Conservation (phyloP, 1,284 basidiomycete species). For the Gymnopus androsaceus region DNA sequence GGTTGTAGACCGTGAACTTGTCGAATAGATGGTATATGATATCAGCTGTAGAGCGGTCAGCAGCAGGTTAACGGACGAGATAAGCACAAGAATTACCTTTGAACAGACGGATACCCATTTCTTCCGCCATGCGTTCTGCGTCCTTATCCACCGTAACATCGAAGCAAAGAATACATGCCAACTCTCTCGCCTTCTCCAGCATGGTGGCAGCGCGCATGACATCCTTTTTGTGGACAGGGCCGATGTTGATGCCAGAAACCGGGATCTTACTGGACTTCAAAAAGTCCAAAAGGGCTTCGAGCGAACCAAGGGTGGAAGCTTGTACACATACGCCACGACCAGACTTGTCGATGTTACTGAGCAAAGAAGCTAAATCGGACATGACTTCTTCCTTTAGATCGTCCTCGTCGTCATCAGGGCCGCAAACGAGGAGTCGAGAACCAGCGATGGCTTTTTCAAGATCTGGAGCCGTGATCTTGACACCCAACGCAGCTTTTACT, state of each 20-base stretch:
- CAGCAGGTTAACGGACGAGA: constrained; percentile 6
- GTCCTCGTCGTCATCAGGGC: constrained; percentile 96
- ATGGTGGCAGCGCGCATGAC: constrained; percentile 93
- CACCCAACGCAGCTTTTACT: constrained; percentile 96
- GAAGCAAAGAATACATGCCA: constrained; percentile 95
- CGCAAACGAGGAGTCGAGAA: constrained; percentile 88
- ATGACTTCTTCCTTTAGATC: constrained; percentile 94
- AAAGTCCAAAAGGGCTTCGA: constrained; percentile 97
- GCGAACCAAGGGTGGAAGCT: constrained; percentile 95
- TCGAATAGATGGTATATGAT: constrained; percentile 99
- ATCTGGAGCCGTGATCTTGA: constrained; percentile 95
- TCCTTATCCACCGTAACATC: constrained; percentile 95
- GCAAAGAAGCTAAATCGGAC: constrained; percentile 90
- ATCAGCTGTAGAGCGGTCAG: constrained; percentile 58
- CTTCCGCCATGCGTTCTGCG: constrained; percentile 88
- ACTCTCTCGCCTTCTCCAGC: constrained; percentile 95
- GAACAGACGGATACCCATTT: constrained; percentile 93
- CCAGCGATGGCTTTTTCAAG: constrained; percentile 99
- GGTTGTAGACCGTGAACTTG: constrained; percentile 95
- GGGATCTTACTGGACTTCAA: constrained; percentile 95
- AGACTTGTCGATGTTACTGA: constrained; percentile 92
- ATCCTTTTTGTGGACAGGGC: constrained; percentile 96
- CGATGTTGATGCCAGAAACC: constrained; percentile 96
- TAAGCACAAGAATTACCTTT: constrained; percentile 58
- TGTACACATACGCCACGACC: constrained; percentile 98